A percentile compares a stretch with the other conserved stretches of the same genome.
These are phyloP conservation scores for Oryza nivara DNA, from an alignment of 176 grass and related monocot species.

Conservation along the genomic window DNA sequence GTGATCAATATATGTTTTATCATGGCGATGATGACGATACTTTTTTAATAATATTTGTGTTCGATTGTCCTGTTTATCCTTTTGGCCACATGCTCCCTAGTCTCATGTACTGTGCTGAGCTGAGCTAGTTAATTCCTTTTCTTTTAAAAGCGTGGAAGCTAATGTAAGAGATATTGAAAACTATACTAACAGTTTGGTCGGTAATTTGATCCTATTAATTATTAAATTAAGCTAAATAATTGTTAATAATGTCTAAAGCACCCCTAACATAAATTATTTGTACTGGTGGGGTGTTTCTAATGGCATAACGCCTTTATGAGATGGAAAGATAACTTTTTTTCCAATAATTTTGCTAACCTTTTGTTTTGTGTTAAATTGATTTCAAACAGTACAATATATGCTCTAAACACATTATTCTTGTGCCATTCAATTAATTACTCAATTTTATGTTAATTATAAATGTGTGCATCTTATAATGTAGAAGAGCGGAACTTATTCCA, in stretches of 20 bases:
- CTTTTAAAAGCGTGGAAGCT: background rate
- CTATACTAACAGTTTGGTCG: background rate
- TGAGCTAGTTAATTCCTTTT: slow-evolving; percentile 27
- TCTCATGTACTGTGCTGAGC: slow-evolving; percentile 11
- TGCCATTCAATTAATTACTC: background rate
- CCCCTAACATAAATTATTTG: background rate
- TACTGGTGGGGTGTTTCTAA: slow-evolving; percentile 6
- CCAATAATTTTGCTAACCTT: background rate
- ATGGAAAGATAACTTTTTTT: background rate
- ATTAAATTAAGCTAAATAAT: background rate
- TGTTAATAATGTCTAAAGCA: slow-evolving; percentile 13
- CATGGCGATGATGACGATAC: slow-evolving; percentile 19
- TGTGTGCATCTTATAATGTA: background rate
- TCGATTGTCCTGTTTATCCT: slow-evolving; percentile 30
- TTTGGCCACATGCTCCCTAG: slow-evolving; percentile 36
- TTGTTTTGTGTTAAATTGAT: background rate
- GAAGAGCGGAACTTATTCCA: background rate
- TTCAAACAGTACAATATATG: background rate
- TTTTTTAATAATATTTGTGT: slow-evolving; percentile 26
- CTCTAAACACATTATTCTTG: background rate
- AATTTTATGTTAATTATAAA: background rate
- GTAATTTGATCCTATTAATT: slow-evolving; percentile 1
- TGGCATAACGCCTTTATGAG: background rate
- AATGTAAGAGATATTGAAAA: slow-evolving; percentile 33
- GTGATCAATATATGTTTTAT: too few species aligned